A percentile compares a stretch with the other conserved stretches of the same genome.
phyloP scores from a whole-genome alignment of 202 grass and related monocot species.

The Setaria italica region DNA sequence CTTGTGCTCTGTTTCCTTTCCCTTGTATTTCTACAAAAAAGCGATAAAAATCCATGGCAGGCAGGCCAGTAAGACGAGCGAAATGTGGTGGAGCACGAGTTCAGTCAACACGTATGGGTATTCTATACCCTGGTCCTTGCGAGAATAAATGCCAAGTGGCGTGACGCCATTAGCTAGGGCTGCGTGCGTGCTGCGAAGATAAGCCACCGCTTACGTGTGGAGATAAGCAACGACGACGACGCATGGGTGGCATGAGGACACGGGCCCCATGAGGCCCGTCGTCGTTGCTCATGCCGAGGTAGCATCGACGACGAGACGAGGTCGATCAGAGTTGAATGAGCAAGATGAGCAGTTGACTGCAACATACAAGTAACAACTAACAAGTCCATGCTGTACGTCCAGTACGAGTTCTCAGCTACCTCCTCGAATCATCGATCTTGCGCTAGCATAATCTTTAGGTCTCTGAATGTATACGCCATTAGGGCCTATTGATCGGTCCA shows the following conservation, averaged over 20 bases:
- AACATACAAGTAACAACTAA: not conserved
- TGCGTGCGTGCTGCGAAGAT: constrained; percentile 39
- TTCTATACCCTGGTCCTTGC: not conserved
- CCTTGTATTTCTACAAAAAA: not conserved
- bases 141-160: not conserved
- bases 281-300: constrained; percentile 22
- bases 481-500: constrained; percentile 1
- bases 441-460: not conserved
- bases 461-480: not conserved
- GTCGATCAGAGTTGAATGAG: not conserved
- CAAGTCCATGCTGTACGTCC: no score
- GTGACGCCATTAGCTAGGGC: constrained; percentile 21
- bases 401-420: not conserved
- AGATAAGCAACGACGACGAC: not conserved
- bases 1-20: not conserved
- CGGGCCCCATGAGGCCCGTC: not conserved
- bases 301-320: not conserved
- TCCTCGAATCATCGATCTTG: not conserved
- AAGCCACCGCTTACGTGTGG: constrained; percentile 18
- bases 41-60: not conserved
- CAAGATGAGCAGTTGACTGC: constrained; percentile 33
- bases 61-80: not conserved
- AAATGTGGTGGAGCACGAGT: constrained; percentile 6
- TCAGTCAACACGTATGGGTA: constrained; percentile 25
- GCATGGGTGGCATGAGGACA: not conserved